Percentiles rank a stretch among this genome's conserved stretches.
Evolutionary conservation across 257 asterid genomes (phyloP).

Genomic region (Coffea canephora): DNA sequence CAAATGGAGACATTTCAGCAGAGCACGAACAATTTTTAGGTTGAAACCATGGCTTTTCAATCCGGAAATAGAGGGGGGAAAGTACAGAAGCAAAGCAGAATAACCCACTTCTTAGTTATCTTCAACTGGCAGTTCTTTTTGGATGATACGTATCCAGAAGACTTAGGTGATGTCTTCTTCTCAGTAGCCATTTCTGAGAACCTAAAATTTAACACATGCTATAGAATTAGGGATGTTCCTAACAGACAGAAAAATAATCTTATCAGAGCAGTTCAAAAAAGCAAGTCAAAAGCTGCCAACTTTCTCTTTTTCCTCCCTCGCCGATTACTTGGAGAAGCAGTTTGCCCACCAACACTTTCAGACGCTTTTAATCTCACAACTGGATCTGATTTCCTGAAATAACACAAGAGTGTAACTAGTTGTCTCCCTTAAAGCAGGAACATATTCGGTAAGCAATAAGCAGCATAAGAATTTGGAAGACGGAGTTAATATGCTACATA

Average conservation of each 20-base stretch:
- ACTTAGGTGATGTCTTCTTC: slow-evolving; percentile 33
- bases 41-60: background rate
- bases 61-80: background rate
- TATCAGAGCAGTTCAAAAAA: slow-evolving; percentile 6
- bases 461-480: background rate
- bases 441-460: background rate
- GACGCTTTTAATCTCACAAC: slow-evolving; percentile 40
- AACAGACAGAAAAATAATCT: background rate
- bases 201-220: slow-evolving; percentile 40
- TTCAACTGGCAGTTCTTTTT: slow-evolving; percentile 46
- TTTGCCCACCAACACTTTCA: slow-evolving; percentile 40
- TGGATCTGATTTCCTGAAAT: slow-evolving; percentile 56
- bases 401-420: slow-evolving; percentile 14
- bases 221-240: background rate
- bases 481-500: background rate
- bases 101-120: slow-evolving; percentile 47
- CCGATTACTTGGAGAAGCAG: slow-evolving; percentile 38
- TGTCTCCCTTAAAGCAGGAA: background rate
- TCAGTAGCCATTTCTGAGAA: slow-evolving; percentile 39
- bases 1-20: slow-evolving; percentile 29
- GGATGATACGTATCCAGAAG: slow-evolving; percentile 37
- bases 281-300: slow-evolving; percentile 44
- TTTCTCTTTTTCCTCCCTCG: slow-evolving; percentile 78
- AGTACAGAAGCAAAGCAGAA: background rate
- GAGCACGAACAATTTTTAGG: background rate